phyloP scores from a whole-genome alignment of 2,329 filamentous ascomycete species.

The Seiridium unicorne region DNA sequence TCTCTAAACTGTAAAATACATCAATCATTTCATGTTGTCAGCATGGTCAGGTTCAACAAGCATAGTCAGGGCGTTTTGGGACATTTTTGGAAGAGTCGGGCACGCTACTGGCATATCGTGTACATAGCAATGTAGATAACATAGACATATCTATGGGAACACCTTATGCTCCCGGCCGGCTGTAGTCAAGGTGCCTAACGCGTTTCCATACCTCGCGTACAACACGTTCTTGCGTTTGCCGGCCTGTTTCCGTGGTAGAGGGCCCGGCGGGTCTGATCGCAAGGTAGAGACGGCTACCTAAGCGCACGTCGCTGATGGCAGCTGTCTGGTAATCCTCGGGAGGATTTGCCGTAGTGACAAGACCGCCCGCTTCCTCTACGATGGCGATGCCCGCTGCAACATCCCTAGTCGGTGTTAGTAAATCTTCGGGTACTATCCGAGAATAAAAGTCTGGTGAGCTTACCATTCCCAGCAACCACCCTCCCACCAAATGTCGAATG shows the following conservation, averaged over 20 bases:
- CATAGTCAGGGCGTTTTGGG: background rate
- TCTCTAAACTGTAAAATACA: slow-evolving; percentile 22
- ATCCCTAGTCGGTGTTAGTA: slow-evolving; percentile 41
- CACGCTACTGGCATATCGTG: background rate
- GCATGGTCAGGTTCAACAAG: background rate
- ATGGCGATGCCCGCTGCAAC: slow-evolving; percentile 75
- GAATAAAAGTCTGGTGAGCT: slow-evolving; percentile 19
- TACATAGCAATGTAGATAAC: background rate
- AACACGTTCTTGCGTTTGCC: slow-evolving; percentile 66
- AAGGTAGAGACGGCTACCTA: slow-evolving; percentile 70
- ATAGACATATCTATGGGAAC: background rate
- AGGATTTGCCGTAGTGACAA: slow-evolving; percentile 73
- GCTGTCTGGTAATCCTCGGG: slow-evolving; percentile 55
- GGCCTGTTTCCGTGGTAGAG: slow-evolving; percentile 58
- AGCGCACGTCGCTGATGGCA: slow-evolving; percentile 55
- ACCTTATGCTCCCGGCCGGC: slow-evolving; percentile 56
- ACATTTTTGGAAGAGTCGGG: background rate
- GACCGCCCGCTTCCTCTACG: slow-evolving; percentile 69
- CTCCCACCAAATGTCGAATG: slow-evolving; percentile 82
- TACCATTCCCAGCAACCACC: slow-evolving; percentile 75
- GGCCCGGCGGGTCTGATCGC: slow-evolving; percentile 69
- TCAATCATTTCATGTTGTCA: background rate
- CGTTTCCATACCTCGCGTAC: slow-evolving; percentile 73
- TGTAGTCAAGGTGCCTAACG: slow-evolving; percentile 65
- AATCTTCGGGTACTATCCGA: background rate